A percentile compares a stretch with the other conserved stretches of the same genome.
These are phyloP conservation scores for Serendipita sp. DNA, from an alignment of 768 basidiomycete species.

Conservation along the genomic window DNA sequence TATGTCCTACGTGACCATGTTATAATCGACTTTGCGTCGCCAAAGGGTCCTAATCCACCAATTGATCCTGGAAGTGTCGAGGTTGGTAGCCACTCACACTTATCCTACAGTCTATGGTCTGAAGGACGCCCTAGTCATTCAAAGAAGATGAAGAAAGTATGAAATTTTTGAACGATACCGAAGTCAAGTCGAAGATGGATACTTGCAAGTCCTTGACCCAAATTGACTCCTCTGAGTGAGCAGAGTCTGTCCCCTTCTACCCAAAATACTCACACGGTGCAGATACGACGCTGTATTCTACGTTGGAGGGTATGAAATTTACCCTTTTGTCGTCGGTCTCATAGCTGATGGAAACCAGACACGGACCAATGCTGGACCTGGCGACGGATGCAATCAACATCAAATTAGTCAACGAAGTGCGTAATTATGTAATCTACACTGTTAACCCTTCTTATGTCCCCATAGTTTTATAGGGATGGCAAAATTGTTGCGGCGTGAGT, in stretches of 20 bases:
- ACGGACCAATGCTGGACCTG: constrained; percentile 63
- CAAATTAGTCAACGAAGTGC: constrained; percentile 39
- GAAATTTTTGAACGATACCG: constrained; percentile 45
- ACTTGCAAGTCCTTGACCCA: constrained; percentile 45
- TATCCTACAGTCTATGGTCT: background rate
- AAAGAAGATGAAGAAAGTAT: constrained; percentile 34
- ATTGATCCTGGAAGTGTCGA: constrained; percentile 42
- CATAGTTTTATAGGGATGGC: constrained; percentile 47
- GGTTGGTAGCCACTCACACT: constrained; percentile 19
- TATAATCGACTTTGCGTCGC: constrained; percentile 43
- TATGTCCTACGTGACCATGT: constrained; percentile 35
- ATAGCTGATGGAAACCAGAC: constrained; percentile 16
- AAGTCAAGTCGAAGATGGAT: constrained; percentile 36
- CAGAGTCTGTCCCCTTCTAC: background rate
- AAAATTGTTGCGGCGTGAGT: constrained; percentile 41
- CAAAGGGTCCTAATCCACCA: constrained; percentile 52
- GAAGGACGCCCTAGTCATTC: constrained; percentile 26
- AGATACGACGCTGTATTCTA: constrained; percentile 59
- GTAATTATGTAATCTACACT: background rate
- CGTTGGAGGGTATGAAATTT: constrained; percentile 39
- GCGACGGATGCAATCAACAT: constrained; percentile 38
- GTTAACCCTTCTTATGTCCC: background rate
- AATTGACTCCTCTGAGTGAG: constrained; percentile 32
- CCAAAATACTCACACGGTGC: background rate
- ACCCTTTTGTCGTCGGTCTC: background rate